A percentile compares a stretch with the other conserved stretches of the same genome.
These are phyloP conservation scores for Sesbania bispinosa DNA, from an alignment of 306 rosid species.

Conservation along the genomic window DNA sequence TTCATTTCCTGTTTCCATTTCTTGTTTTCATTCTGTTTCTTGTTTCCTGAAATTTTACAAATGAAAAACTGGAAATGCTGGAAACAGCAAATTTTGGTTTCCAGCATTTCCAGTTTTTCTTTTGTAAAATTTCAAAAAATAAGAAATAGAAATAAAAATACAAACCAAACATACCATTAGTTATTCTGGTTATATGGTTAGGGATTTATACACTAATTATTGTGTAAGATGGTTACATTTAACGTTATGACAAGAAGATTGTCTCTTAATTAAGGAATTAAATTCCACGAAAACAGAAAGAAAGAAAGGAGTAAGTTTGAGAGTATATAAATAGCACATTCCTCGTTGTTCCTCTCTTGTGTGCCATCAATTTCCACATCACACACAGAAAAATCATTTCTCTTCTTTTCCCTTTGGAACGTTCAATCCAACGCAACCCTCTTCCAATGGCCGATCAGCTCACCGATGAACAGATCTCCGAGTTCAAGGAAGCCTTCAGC, in stretches of 20 bases:
- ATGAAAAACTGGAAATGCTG: too few relatives aligned
- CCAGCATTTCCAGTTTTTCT: too few relatives aligned
- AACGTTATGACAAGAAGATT: background rate
- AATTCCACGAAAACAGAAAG: background rate
- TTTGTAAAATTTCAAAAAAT: too few relatives aligned
- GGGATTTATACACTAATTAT: background rate
- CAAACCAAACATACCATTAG: too few relatives aligned
- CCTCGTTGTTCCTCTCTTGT: background rate
- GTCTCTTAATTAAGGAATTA: background rate
- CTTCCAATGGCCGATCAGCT: conserved; percentile 76
- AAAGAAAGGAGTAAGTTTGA: background rate
- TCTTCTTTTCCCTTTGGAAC: background rate
- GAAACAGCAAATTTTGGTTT: too few relatives aligned
- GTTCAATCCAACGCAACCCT: background rate
- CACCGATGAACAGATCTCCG: conserved; percentile 83
- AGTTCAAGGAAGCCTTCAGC: conserved; percentile 83
- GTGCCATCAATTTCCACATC: conserved; percentile 1
- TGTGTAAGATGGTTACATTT: background rate
- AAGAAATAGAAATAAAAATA: too few relatives aligned
- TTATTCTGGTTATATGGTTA: too few relatives aligned
- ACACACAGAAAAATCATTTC: background rate
- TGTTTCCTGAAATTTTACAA: too few relatives aligned
- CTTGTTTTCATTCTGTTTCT: too few relatives aligned
- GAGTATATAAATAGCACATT: conserved; percentile 17
- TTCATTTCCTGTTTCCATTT: too few relatives aligned